These are phyloP conservation scores for Phytopythium montanum DNA, from an alignment of 352 stramenopile genomes.

Conservation along the genomic window DNA sequence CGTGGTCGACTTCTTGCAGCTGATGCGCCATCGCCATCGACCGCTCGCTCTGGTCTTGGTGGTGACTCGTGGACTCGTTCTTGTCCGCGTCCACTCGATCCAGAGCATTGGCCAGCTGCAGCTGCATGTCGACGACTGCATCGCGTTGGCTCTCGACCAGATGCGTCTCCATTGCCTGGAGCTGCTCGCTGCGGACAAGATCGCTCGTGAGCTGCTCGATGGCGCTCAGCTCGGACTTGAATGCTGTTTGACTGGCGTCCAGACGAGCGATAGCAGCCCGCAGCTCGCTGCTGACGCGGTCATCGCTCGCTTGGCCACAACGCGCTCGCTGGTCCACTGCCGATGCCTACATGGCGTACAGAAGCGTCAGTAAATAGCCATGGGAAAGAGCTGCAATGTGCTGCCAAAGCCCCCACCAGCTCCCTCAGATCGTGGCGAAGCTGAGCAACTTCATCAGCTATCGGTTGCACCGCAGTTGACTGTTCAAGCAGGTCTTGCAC, in stretches of 20 bases:
- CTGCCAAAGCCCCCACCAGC: background rate
- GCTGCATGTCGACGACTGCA: background rate
- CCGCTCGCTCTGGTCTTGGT: slow-evolving; percentile 19
- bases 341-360: background rate
- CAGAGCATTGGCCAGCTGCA: background rate
- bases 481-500: background rate
- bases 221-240: background rate
- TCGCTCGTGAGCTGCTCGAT: background rate
- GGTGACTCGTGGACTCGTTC: background rate
- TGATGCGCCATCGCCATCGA: slow-evolving; percentile 29
- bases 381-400: background rate
- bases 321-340: background rate
- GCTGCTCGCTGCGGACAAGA: background rate
- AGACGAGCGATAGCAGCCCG: background rate
- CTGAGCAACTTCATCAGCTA: background rate
- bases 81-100: background rate
- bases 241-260: background rate
- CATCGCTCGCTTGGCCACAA: background rate
- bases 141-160: background rate
- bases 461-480: background rate
- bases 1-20: slow-evolving; percentile 53
- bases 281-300: background rate
- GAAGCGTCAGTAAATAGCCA: background rate
- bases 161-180: slow-evolving; percentile 1
- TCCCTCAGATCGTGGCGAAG: background rate